phyloP scores from a whole-genome alignment of 345 rosid species.

The Bretschneidera sinensis region DNA sequence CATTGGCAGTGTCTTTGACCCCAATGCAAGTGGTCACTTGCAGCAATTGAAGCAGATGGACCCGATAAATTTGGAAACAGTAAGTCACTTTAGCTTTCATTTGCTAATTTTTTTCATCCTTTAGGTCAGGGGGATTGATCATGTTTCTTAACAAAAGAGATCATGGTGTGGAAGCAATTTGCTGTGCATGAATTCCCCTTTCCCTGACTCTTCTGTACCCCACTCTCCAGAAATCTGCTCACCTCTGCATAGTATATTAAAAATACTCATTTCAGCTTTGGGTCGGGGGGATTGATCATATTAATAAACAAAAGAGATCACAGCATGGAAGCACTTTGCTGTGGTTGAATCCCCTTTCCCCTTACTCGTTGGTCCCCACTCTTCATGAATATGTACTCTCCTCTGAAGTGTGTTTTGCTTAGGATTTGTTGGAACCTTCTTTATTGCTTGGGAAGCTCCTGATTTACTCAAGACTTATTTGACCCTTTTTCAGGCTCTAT shows the following conservation, averaged over 20 bases:
- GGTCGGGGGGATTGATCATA: background rate
- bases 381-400: background rate
- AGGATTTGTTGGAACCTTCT: background rate
- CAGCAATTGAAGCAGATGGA: constrained; percentile 84
- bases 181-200: too few relatives aligned
- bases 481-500: constrained; percentile 41
- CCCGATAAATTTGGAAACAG: constrained; percentile 76
- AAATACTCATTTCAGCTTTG: too few relatives aligned
- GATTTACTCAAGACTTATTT: constrained; percentile 6
- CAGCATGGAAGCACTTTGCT: background rate
- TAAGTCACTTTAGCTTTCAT: constrained; percentile 18
- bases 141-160: too few relatives aligned
- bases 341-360: background rate
- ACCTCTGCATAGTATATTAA: too few relatives aligned
- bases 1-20: constrained; percentile 89
- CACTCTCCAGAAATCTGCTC: too few relatives aligned
- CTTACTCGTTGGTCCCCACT: background rate
- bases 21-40: constrained; percentile 53
- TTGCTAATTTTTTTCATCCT: too few relatives aligned
- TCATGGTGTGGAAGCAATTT: too few relatives aligned
- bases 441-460: background rate
- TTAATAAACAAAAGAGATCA: background rate
- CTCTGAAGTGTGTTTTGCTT: background rate
- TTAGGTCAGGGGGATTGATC: too few relatives aligned
- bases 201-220: too few relatives aligned